Evolutionary conservation across 345 rosid species (phyloP).

Genomic region (Linum trigynum): DNA sequence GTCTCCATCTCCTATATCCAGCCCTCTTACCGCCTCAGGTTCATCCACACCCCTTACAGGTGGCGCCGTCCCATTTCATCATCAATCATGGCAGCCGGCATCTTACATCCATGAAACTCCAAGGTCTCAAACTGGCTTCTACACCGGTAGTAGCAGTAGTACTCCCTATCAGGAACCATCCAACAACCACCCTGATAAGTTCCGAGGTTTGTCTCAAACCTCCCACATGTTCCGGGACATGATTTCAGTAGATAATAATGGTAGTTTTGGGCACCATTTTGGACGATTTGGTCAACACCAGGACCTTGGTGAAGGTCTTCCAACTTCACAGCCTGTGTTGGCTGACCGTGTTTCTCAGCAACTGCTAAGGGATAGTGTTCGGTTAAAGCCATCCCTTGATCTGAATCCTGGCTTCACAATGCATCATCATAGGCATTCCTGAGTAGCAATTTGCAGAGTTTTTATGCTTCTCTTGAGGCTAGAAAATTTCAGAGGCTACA

Average conservation of each 20-base stretch:
- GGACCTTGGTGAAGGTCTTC: slow-evolving; percentile 22
- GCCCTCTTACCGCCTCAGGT: slow-evolving; percentile 24
- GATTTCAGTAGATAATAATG: slow-evolving; percentile 31
- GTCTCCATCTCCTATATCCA: slow-evolving; percentile 22
- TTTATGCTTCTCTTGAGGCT: slow-evolving; percentile 12
- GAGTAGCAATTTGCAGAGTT: not conserved
- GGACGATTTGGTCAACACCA: slow-evolving; percentile 18
- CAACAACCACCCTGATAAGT: slow-evolving; percentile 25
- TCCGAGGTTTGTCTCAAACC: slow-evolving; percentile 38
- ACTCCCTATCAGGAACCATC: slow-evolving; percentile 36
- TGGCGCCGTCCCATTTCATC: slow-evolving; percentile 41
- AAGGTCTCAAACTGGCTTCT: slow-evolving; percentile 37
- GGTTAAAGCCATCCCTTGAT: slow-evolving; percentile 42
- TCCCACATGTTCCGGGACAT: slow-evolving; percentile 45
- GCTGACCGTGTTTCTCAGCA: slow-evolving; percentile 63
- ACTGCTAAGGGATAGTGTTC: slow-evolving; percentile 47
- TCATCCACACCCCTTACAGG: slow-evolving; percentile 26
- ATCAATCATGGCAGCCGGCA: slow-evolving; percentile 34
- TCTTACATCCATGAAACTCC: slow-evolving; percentile 44
- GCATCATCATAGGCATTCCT: slow-evolving; percentile 13
- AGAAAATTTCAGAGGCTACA: not conserved
- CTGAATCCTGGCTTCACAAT: slow-evolving; percentile 36
- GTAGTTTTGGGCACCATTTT: slow-evolving; percentile 31
- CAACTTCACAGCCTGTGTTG: slow-evolving; percentile 39
- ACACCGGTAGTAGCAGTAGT: slow-evolving; percentile 16